A percentile compares a stretch with the other conserved stretches of the same genome.
Evolutionary conservation across 106 monocot species (phyloP).

Genomic region (Narthecium ossifragum): DNA sequence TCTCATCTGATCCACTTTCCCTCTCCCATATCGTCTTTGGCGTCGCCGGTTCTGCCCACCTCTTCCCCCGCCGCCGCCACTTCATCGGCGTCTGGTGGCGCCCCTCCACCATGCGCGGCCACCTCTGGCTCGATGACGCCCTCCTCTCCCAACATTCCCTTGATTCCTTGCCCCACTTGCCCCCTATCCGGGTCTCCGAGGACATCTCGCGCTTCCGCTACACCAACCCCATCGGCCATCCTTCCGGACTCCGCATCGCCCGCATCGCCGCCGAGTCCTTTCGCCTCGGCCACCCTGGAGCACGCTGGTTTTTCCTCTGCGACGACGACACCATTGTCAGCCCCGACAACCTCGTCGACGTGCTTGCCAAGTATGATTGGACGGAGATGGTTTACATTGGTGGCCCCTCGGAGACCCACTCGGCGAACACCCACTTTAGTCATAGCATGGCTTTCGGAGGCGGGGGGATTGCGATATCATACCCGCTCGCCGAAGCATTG

Average conservation of each 20-base stretch:
- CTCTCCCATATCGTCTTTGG: constrained; percentile 82
- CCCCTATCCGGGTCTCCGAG: constrained; percentile 63
- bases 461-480: constrained; percentile 79
- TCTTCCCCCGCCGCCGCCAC: constrained; percentile 64
- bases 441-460: constrained; percentile 92
- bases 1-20: no score
- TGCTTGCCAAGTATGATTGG: constrained; percentile 78
- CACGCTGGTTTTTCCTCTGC: constrained; percentile 80
- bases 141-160: not conserved
- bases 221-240: constrained; percentile 88
- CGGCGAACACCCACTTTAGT: constrained; percentile 80
- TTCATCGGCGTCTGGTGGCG: constrained; percentile 83
- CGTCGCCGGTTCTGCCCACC: constrained; percentile 71
- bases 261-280: constrained; percentile 72
- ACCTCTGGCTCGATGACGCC: constrained; percentile 77
- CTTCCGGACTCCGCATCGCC: constrained; percentile 85
- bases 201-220: constrained; percentile 81
- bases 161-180: constrained; percentile 25
- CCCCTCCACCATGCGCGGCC: constrained; percentile 58
- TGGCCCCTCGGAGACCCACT: constrained; percentile 80
- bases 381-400: constrained; percentile 83
- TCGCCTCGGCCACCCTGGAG: constrained; percentile 43
- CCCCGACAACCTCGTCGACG: constrained; percentile 73
- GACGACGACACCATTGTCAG: constrained; percentile 85
- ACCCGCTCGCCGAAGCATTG: constrained; percentile 61